A percentile compares a stretch with the other conserved stretches of the same genome.
Evolutionary conservation across 371 early-diverging fungal genomes (phyloP).

Genomic region (Massospora cicadina): DNA sequence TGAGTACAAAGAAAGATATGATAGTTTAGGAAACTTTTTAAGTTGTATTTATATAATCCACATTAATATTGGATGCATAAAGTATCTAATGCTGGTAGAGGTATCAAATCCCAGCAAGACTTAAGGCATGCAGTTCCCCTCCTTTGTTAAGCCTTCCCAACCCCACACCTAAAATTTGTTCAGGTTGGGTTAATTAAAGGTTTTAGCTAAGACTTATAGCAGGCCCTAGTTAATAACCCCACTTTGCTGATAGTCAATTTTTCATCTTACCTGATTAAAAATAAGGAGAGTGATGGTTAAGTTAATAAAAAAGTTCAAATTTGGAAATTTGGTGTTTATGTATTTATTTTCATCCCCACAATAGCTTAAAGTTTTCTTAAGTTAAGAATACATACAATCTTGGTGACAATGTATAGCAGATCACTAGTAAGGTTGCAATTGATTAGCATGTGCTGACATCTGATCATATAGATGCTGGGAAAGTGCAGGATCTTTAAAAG

Average conservation of each 20-base stretch:
- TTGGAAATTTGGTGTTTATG: background rate
- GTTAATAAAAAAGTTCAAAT: background rate
- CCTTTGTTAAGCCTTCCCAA: background rate
- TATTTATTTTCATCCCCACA: background rate
- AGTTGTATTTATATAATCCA: background rate
- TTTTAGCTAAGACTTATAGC: background rate
- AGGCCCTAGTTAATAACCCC: background rate
- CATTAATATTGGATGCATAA: background rate
- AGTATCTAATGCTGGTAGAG: background rate
- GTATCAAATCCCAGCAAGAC: background rate
- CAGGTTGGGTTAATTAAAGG: background rate
- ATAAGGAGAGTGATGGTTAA: background rate
- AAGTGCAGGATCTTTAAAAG: background rate
- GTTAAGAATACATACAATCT: background rate
- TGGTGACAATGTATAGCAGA: background rate
- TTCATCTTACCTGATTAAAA: background rate
- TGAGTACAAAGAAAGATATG: background rate
- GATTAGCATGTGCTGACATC: background rate
- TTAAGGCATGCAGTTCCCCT: constrained; percentile 2
- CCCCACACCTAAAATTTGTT: background rate
- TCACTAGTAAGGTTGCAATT: background rate
- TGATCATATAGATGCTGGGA: background rate
- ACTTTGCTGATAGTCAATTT: background rate
- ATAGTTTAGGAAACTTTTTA: background rate
- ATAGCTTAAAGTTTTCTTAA: background rate